A percentile compares a stretch with the other conserved stretches of the same genome.
Conservation (phyloP, 306 rosid genomes). For the Mucuna pruriens region DNA sequence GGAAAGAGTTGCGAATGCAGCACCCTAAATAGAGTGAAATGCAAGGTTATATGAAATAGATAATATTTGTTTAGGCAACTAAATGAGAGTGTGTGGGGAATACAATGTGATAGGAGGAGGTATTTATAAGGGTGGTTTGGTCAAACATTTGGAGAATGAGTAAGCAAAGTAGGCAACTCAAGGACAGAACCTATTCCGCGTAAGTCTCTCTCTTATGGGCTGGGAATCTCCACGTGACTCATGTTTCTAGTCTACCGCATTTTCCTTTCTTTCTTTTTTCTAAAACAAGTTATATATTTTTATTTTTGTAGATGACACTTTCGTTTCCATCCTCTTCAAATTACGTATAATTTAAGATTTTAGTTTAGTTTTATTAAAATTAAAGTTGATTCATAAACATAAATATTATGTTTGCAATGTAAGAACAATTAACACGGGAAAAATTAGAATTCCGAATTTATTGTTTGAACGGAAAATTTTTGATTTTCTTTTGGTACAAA, state of each 20-base stretch:
- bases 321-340: background rate
- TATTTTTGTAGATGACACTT: background rate
- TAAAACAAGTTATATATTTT: background rate
- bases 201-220: too few species aligned
- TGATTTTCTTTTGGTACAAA: background rate
- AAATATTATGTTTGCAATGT: too few species aligned
- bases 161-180: slow-evolving; percentile 14
- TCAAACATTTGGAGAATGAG: background rate
- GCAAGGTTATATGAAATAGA: background rate
- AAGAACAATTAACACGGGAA: background rate
- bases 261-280: background rate
- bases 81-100: background rate
- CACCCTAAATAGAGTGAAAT: background rate
- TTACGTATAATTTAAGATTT: too few species aligned
- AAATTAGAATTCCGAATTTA: background rate
- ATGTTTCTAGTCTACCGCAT: background rate
- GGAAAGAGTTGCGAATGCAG: background rate
- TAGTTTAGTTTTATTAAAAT: too few species aligned
- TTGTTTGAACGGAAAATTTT: background rate
- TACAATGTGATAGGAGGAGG: too few species aligned
- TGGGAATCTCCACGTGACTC: background rate
- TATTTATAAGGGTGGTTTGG: background rate
- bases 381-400: too few species aligned
- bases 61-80: background rate
- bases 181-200: too few species aligned